Percentiles rank a stretch among this genome's conserved stretches.
These are phyloP conservation scores for Diaporthe sp. DNA, from an alignment of 2,329 filamentous ascomycete genomes.

Conservation along the genomic window DNA sequence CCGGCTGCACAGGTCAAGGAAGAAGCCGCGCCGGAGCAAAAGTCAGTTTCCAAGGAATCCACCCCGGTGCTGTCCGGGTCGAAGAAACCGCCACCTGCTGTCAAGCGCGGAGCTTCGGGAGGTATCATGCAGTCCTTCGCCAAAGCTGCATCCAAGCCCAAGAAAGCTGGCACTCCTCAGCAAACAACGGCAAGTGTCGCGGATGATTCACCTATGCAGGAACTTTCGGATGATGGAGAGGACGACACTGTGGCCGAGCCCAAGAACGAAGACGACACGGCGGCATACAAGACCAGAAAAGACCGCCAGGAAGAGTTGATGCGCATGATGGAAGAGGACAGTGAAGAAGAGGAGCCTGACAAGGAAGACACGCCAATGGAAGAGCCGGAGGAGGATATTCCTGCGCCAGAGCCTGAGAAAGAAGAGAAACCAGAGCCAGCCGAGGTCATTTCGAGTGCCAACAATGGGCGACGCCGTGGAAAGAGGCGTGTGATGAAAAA, in stretches of 20 bases:
- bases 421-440: slow-evolving; percentile 56
- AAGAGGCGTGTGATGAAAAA: slow-evolving; percentile 88
- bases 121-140: slow-evolving; percentile 86
- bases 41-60: slow-evolving; percentile 55
- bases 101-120: slow-evolving; percentile 72
- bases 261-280: slow-evolving; percentile 50
- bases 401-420: slow-evolving; percentile 54
- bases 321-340: slow-evolving; percentile 58
- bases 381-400: slow-evolving; percentile 53
- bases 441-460: slow-evolving; percentile 66
- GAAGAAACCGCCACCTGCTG: slow-evolving; percentile 55
- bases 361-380: slow-evolving; percentile 45
- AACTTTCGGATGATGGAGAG: slow-evolving; percentile 64
- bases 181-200: slow-evolving; percentile 55
- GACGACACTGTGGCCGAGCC: slow-evolving; percentile 65
- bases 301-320: slow-evolving; percentile 76
- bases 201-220: slow-evolving; percentile 65
- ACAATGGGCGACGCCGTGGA: slow-evolving; percentile 78
- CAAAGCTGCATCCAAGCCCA: slow-evolving; percentile 69
- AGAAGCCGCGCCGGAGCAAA: slow-evolving; percentile 50
- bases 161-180: slow-evolving; percentile 53
- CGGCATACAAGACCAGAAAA: slow-evolving; percentile 61
- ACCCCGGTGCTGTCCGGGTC: slow-evolving; percentile 46
- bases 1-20: slow-evolving; percentile 49
- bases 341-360: slow-evolving; percentile 41